Evolutionary conservation across 208 protist species (phyloP).

Genomic region (Leishmania aethiopica): DNA sequence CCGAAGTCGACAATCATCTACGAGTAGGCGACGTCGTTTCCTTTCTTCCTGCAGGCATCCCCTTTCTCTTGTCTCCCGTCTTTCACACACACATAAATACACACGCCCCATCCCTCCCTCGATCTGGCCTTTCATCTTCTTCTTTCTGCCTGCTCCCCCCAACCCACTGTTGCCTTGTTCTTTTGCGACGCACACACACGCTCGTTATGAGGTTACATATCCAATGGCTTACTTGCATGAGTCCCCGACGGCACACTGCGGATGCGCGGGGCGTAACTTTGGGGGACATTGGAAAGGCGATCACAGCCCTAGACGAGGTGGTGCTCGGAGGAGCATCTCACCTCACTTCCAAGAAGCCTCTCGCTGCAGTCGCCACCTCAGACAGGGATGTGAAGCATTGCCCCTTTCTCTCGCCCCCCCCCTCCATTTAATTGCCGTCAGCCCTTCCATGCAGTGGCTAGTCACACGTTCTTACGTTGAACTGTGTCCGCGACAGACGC

Average conservation of each 20-base stretch:
- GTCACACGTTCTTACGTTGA: not conserved
- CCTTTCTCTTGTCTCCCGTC: not conserved
- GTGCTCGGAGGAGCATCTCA: not conserved
- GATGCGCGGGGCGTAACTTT: not conserved
- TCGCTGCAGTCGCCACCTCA: not conserved
- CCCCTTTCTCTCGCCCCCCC: not conserved
- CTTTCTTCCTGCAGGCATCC: slow-evolving; percentile 68
- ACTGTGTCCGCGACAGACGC: not conserved
- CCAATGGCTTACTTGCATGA: not conserved
- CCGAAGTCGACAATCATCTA: not conserved
- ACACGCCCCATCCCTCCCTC: not conserved
- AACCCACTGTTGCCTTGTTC: not conserved
- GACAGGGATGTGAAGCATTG: not conserved
- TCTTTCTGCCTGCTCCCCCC: not conserved
- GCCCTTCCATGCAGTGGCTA: not conserved
- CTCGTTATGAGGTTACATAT: not conserved
- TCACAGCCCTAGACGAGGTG: not conserved
- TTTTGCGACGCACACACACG: not conserved
- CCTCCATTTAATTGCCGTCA: not conserved
- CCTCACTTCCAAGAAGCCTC: not conserved
- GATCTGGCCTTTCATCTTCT: not conserved
- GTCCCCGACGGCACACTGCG: not conserved
- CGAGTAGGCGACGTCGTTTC: not conserved
- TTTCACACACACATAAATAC: not conserved
- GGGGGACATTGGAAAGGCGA: not conserved